These are phyloP conservation scores for Mrakia frigida DNA, from an alignment of 768 basidiomycete species.

Conservation along the genomic window DNA sequence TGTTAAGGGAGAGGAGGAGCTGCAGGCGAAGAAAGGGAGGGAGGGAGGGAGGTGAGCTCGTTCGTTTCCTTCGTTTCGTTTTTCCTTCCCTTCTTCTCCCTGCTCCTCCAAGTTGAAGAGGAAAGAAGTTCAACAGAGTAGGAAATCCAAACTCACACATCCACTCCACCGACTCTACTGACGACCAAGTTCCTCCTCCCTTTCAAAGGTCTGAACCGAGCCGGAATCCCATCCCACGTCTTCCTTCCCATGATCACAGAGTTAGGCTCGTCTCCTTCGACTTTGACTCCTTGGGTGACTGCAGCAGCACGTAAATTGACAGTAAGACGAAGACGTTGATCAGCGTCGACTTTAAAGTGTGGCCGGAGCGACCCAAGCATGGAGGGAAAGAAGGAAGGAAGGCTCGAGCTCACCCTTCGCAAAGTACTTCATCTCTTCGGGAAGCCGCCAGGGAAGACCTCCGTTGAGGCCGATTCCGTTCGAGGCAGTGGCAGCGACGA, in stretches of 20 bases:
- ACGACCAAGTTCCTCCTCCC: slow-evolving; percentile 73
- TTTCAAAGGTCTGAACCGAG: slow-evolving; percentile 71
- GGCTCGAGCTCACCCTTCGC: slow-evolving; percentile 61
- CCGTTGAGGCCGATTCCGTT: slow-evolving; percentile 81
- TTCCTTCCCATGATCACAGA: slow-evolving; percentile 91
- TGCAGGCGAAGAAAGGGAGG: slow-evolving; percentile 31
- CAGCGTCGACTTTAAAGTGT: too few species aligned
- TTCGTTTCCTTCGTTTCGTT: not conserved
- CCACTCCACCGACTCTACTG: slow-evolving; percentile 56
- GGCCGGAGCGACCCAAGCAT: too few species aligned
- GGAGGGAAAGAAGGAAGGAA: too few species aligned
- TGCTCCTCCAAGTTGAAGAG: not conserved
- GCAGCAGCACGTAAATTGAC: not conserved
- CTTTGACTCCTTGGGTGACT: slow-evolving; percentile 1
- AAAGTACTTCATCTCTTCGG: slow-evolving; percentile 89
- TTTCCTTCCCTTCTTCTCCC: not conserved
- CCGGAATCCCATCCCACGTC: slow-evolving; percentile 95
- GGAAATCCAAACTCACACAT: slow-evolving; percentile 50
- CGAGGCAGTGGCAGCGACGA: slow-evolving; percentile 81
- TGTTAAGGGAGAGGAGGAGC: slow-evolving; percentile 33
- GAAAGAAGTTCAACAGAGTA: not conserved
- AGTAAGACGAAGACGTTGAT: too few species aligned
- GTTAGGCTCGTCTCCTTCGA: slow-evolving; percentile 49
- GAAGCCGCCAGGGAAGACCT: slow-evolving; percentile 78
- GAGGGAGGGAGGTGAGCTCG: slow-evolving; percentile 27